Evolutionary conservation across 2,329 filamentous ascomycete genomes (phyloP).

Genomic region (Colletotrichum zoysiae): DNA sequence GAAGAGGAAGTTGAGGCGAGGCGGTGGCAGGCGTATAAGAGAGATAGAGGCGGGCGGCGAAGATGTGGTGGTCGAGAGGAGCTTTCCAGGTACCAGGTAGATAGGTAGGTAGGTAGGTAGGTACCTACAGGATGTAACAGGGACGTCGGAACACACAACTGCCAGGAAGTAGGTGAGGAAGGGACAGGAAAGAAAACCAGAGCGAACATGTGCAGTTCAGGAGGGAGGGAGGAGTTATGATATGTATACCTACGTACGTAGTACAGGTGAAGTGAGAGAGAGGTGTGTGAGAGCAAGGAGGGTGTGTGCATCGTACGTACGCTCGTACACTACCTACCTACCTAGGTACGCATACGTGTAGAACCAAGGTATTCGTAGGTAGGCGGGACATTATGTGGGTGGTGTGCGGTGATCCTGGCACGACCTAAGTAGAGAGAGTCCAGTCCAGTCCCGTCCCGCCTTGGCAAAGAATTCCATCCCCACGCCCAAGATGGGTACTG

Average conservation of each 20-base stretch:
- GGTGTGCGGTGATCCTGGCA: constrained; percentile 9
- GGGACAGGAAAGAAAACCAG: constrained; percentile 9
- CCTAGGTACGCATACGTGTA: too few relatives aligned
- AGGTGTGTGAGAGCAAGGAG: background rate
- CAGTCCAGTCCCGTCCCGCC: constrained; percentile 26
- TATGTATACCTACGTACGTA: constrained; percentile 2
- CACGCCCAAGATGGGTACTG: background rate
- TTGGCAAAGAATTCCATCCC: constrained; percentile 18
- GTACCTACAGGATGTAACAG: background rate
- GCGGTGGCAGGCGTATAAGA: constrained; percentile 7
- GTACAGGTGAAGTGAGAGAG: constrained; percentile 1
- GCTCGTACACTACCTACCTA: too few relatives aligned
- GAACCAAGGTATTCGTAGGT: too few relatives aligned
- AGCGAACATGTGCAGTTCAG: constrained; percentile 14
- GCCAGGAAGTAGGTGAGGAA: constrained; percentile 29
- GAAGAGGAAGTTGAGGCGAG: constrained; percentile 5
- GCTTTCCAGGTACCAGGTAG: too few relatives aligned
- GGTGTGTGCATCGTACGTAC: background rate
- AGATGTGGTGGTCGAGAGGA: background rate
- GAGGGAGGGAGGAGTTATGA: constrained; percentile 26
- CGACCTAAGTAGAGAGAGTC: too few relatives aligned
- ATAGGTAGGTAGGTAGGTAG: too few relatives aligned
- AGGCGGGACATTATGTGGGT: constrained; percentile 4
- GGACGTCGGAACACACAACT: constrained; percentile 12
- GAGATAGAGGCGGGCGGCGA: background rate